These are phyloP conservation scores for Lactarius tabidus DNA, from an alignment of 768 basidiomycete genomes.

Conservation along the genomic window DNA sequence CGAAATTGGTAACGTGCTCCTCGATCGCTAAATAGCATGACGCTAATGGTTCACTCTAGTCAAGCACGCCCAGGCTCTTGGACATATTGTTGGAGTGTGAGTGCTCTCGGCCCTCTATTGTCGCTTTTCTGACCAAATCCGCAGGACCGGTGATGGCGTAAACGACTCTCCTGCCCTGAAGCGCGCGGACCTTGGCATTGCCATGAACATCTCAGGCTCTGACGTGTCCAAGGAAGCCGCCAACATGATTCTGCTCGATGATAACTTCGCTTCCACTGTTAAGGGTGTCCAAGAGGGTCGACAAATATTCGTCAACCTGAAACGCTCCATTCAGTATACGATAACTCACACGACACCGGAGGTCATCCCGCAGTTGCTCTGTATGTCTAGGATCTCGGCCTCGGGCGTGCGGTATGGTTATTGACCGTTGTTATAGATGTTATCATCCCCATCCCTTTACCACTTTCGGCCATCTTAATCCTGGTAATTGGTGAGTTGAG, in stretches of 20 bases:
- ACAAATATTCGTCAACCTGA: constrained; percentile 66
- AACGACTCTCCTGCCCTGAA: constrained; percentile 71
- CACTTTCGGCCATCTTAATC: constrained; percentile 64
- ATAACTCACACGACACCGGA: constrained; percentile 65
- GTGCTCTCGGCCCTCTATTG: constrained; percentile 28
- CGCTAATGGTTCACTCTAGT: constrained; percentile 37
- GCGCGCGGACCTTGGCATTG: constrained; percentile 68
- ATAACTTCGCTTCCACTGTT: constrained; percentile 70
- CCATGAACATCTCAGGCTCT: constrained; percentile 72
- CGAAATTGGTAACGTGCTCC: constrained; percentile 49
- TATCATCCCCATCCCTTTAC: constrained; percentile 62
- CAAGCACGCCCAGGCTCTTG: constrained; percentile 65
- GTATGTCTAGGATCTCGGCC: constrained; percentile 32
- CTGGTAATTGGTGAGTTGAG: constrained; percentile 55
- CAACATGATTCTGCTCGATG: constrained; percentile 68
- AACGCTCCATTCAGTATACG: constrained; percentile 69
- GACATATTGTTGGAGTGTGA: constrained; percentile 70
- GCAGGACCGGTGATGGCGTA: constrained; percentile 66
- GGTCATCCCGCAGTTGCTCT: constrained; percentile 64
- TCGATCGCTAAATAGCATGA: background rate
- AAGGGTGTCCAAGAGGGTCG: constrained; percentile 69
- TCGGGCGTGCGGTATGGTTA: background rate
- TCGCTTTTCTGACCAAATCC: constrained; percentile 1
- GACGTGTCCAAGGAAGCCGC: constrained; percentile 74
- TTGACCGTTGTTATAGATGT: constrained; percentile 42